These are phyloP conservation scores for Ceratobasidium sp. DNA, from an alignment of 1,284 basidiomycete species.

Conservation along the genomic window DNA sequence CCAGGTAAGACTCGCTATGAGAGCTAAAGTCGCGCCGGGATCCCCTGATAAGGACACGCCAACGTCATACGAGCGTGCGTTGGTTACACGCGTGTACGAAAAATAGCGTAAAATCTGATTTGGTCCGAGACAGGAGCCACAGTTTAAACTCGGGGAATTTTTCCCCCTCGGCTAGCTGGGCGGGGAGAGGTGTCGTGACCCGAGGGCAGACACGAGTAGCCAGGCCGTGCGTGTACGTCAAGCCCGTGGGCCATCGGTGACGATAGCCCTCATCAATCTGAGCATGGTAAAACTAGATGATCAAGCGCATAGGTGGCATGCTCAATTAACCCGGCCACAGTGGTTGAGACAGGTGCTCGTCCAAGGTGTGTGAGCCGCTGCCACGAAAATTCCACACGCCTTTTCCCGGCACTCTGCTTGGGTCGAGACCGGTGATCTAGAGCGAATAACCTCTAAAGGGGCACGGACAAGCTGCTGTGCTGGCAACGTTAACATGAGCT, in stretches of 20 bases:
- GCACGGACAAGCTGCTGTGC: not conserved
- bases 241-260: not conserved
- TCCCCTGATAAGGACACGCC: constrained; percentile 12
- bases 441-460: not conserved
- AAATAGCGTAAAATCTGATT: not conserved
- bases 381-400: constrained; percentile 2
- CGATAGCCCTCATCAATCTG: not conserved
- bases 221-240: not conserved
- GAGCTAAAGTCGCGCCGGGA: constrained; percentile 6
- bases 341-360: constrained; percentile 16
- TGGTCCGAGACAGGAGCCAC: constrained; percentile 6
- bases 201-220: not conserved
- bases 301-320: not conserved
- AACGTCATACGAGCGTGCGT: constrained; percentile 21
- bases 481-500: constrained; percentile 9
- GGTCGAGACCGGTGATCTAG: constrained; percentile 14
- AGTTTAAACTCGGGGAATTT: constrained; percentile 4
- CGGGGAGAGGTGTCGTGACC: not conserved
- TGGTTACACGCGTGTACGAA: not conserved
- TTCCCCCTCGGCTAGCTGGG: not conserved
- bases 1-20: not conserved
- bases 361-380: constrained; percentile 10
- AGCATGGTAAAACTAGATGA: not conserved
- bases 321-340: constrained; percentile 6
- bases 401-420: not conserved